Conservation (phyloP, 306 rosid species). For the Prunus persica region DNA sequence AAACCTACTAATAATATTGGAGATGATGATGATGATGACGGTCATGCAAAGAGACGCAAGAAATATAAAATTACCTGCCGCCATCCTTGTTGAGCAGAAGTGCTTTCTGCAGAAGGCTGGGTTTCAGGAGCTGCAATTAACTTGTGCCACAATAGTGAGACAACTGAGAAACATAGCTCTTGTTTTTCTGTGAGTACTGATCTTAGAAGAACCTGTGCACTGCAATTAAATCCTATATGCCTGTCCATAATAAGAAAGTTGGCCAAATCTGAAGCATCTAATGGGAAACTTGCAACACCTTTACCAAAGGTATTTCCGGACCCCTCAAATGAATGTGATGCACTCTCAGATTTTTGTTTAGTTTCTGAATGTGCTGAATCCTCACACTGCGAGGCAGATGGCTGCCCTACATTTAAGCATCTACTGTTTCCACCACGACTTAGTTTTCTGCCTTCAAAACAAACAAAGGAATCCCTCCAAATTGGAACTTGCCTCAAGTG, state of each 20-base stretch:
- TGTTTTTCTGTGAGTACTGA: conserved; percentile 81
- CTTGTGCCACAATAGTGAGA: conserved; percentile 94
- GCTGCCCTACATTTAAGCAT: conserved; percentile 49
- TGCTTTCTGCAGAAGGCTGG: conserved; percentile 86
- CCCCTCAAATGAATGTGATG: conserved; percentile 46
- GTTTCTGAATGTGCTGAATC: conserved; percentile 41
- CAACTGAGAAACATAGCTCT: conserved; percentile 89
- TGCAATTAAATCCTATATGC: conserved; percentile 84
- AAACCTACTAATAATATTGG: background rate
- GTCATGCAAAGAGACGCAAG: conserved; percentile 10
- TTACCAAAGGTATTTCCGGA: conserved; percentile 53
- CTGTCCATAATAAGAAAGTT: conserved; percentile 93
- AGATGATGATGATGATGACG: background rate
- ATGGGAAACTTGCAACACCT: conserved; percentile 58
- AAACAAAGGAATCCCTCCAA: conserved; percentile 51
- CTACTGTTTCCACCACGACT: conserved; percentile 43
- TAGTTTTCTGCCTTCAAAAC: conserved; percentile 44
- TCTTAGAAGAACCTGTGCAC: conserved; percentile 74
- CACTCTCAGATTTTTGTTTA: conserved; percentile 35
- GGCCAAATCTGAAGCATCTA: conserved; percentile 93
- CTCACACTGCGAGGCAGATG: conserved; percentile 33
- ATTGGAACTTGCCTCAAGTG: conserved; percentile 54
- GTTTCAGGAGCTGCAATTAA: conserved; percentile 92
- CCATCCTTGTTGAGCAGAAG: conserved; percentile 99
- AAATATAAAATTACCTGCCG: conserved; percentile 64